Conservation (phyloP, 2,329 filamentous ascomycete genomes). For the Penicillium sp. region DNA sequence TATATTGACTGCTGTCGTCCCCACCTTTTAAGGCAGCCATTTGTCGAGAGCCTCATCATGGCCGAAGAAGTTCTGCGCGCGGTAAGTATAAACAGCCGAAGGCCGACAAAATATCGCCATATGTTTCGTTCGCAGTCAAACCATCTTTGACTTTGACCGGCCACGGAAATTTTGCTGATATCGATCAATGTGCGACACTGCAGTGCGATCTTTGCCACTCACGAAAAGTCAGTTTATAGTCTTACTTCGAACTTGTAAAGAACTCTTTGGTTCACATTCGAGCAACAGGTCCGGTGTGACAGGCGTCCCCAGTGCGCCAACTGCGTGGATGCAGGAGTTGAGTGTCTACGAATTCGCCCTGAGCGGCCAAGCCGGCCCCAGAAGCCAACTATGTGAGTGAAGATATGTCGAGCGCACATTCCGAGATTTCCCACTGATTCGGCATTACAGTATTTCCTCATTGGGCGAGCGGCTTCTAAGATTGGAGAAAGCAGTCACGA, state of each 20-base stretch:
- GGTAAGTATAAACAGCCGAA: constrained; percentile 6
- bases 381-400: constrained; percentile 12
- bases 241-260: background rate
- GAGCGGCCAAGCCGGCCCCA: constrained; percentile 8
- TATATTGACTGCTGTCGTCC: too few relatives aligned
- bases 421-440: background rate
- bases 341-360: constrained; percentile 17
- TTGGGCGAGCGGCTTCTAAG: constrained; percentile 13
- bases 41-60: background rate
- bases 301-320: constrained; percentile 19
- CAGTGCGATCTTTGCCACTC: constrained; percentile 24
- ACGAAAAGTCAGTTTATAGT: constrained; percentile 16
- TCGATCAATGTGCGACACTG: background rate
- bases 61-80: constrained; percentile 12
- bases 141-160: too few relatives aligned
- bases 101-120: too few relatives aligned
- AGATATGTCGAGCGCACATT: background rate
- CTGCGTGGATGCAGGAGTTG: constrained; percentile 18
- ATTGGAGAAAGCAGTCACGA: constrained; percentile 9
- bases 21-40: too few relatives aligned
- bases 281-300: constrained; percentile 17
- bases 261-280: background rate
- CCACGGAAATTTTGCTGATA: too few relatives aligned
- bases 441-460: constrained; percentile 6
- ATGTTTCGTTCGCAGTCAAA: too few relatives aligned